Percentiles rank a stretch among this genome's conserved stretches.
Evolutionary conservation across 805 yeast genomes (phyloP).

Genomic region (Cyberlindnera maclurae): DNA sequence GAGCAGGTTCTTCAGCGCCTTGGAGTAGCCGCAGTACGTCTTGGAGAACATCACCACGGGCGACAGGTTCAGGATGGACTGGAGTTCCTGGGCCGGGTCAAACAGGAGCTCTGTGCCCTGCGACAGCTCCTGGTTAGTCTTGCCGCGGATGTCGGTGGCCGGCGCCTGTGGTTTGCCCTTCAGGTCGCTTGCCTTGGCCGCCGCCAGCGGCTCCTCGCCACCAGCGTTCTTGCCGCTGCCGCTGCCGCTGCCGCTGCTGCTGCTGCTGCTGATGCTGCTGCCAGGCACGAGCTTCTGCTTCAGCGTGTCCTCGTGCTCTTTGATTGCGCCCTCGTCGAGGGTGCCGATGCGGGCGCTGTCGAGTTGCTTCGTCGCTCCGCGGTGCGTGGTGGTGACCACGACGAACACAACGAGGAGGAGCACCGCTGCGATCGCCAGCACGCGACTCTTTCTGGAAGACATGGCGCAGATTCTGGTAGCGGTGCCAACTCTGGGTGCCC

Average conservation of each 20-base stretch:
- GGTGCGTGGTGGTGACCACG: conserved; percentile 27
- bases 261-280: conserved; percentile 4
- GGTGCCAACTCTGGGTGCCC: too few species aligned
- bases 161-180: not conserved
- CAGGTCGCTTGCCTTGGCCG: not conserved
- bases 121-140: conserved; percentile 1
- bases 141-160: not conserved
- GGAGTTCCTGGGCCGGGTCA: conserved; percentile 46
- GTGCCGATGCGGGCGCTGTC: conserved; percentile 24
- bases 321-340: conserved; percentile 36
- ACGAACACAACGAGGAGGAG: conserved; percentile 31
- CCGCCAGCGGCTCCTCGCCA: too few species aligned
- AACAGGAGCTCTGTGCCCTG: conserved; percentile 21
- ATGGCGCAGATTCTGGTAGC: not conserved
- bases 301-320: conserved; percentile 28
- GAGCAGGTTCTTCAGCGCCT: conserved; percentile 60
- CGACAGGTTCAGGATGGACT: conserved; percentile 47
- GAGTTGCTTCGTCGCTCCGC: conserved; percentile 6
- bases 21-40: conserved; percentile 68
- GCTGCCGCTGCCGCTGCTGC: not conserved
- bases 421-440: conserved; percentile 35
- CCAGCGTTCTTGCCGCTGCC: not conserved
- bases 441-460: conserved; percentile 30
- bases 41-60: conserved; percentile 59
- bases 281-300: conserved; percentile 12